phyloP scores from a whole-genome alignment of 148 eudicot genomes.

The Heliosperma pusillum region DNA sequence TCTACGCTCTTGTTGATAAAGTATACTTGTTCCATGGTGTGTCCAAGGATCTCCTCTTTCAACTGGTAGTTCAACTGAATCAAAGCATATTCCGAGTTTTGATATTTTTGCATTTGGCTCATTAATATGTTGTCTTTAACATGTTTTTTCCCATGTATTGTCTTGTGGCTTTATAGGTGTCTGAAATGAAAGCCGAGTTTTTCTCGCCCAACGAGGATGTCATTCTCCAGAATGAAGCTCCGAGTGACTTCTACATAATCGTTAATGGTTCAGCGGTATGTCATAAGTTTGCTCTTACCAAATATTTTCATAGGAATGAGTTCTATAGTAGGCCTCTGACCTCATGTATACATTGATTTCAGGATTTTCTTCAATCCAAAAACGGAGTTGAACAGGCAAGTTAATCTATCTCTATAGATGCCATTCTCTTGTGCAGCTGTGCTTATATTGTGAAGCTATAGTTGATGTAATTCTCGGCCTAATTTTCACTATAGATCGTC shows the following conservation, averaged over 20 bases:
- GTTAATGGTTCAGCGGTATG: constrained; percentile 72
- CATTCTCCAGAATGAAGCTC: constrained; percentile 77
- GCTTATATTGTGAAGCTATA: not conserved
- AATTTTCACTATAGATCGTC: not conserved
- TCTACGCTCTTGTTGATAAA: constrained; percentile 63
- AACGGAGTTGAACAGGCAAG: constrained; percentile 68
- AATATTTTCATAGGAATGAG: not conserved
- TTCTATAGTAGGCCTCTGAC: constrained; percentile 1
- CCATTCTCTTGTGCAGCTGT: not conserved
- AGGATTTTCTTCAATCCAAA: constrained; percentile 49
- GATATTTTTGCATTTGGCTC: not conserved
- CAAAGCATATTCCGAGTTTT: not conserved
- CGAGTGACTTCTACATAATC: constrained; percentile 75
- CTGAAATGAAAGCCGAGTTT: constrained; percentile 95
- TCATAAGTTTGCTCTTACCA: not conserved
- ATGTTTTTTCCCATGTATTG: not conserved
- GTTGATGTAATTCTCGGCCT: not conserved
- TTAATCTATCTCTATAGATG: not conserved
- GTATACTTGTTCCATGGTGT: constrained; percentile 76
- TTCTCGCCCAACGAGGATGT: constrained; percentile 63
- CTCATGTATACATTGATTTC: constrained; percentile 22
- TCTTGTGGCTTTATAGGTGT: constrained; percentile 41
- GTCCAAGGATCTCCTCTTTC: constrained; percentile 81
- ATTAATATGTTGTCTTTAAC: not conserved
- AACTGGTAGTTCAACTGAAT: constrained; percentile 52